Evolutionary conservation across 441 rosid species (phyloP).

Genomic region (Gossypium davidsonii): DNA sequence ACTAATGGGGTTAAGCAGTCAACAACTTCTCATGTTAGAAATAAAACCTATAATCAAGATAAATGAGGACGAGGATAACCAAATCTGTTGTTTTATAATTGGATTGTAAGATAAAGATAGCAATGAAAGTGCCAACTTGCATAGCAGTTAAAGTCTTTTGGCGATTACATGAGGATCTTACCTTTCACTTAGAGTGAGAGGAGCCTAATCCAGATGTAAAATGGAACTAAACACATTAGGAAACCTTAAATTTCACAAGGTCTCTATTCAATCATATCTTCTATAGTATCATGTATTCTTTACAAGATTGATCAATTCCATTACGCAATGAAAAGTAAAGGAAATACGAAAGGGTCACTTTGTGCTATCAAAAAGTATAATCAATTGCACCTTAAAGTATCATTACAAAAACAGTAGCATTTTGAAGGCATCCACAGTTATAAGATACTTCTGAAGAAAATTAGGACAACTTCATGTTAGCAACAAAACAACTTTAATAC

Average conservation of each 20-base stretch:
- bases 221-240: background rate
- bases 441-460: background rate
- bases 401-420: background rate
- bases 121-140: background rate
- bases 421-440: background rate
- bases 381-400: background rate
- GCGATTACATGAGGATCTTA: background rate
- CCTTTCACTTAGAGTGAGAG: background rate
- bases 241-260: background rate
- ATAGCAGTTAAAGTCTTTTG: background rate
- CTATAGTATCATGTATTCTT: background rate
- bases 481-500: background rate
- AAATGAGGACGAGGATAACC: background rate
- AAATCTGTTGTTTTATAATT: background rate
- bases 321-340: background rate
- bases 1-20: background rate
- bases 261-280: background rate
- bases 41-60: slow-evolving; percentile 2
- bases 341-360: background rate
- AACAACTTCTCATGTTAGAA: background rate
- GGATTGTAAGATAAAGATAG: background rate
- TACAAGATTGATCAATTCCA: background rate
- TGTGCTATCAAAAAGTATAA: background rate
- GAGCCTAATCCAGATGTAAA: background rate
- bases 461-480: background rate